These are phyloP conservation scores for Gliomastix tumulicola DNA, from an alignment of 2,329 filamentous ascomycete species.

Conservation along the genomic window DNA sequence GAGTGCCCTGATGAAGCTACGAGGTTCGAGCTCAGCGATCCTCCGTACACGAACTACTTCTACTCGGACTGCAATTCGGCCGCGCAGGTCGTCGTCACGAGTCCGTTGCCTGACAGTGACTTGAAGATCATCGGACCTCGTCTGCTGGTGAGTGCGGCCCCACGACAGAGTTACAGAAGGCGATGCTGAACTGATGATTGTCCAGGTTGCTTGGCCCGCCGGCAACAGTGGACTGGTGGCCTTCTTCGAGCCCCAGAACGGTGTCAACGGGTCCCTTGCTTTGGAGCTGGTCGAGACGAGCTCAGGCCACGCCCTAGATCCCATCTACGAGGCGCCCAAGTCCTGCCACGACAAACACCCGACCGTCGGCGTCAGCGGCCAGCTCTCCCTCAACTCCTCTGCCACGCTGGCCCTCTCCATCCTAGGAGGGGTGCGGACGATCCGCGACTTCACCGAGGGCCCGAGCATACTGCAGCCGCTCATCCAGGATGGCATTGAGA, in stretches of 20 bases:
- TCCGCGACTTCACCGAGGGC: conserved; percentile 57
- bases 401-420: conserved; percentile 48
- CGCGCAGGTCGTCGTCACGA: conserved; percentile 54
- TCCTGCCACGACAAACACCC: conserved; percentile 20
- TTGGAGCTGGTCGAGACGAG: conserved; percentile 43
- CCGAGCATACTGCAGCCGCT: conserved; percentile 39
- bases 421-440: conserved; percentile 54
- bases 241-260: conserved; percentile 48
- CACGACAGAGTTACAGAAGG: neutral
- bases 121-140: conserved; percentile 48
- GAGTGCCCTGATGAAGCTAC: conserved; percentile 2
- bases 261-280: conserved; percentile 43
- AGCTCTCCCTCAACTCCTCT: conserved; percentile 50
- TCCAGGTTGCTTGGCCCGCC: conserved; percentile 52
- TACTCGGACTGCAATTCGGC: conserved; percentile 56
- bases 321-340: conserved; percentile 27
- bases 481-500: conserved; percentile 47
- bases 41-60: conserved; percentile 59
- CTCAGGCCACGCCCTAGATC: conserved; percentile 32
- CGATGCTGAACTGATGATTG: neutral
- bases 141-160: conserved; percentile 19
- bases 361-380: conserved; percentile 44
- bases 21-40: conserved; percentile 33
- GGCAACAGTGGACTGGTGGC: conserved; percentile 55
- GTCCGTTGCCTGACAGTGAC: conserved; percentile 44